Percentiles rank a stretch among this genome's conserved stretches.
phyloP scores from a whole-genome alignment of 805 yeast species.

The Ogataea neopini region DNA sequence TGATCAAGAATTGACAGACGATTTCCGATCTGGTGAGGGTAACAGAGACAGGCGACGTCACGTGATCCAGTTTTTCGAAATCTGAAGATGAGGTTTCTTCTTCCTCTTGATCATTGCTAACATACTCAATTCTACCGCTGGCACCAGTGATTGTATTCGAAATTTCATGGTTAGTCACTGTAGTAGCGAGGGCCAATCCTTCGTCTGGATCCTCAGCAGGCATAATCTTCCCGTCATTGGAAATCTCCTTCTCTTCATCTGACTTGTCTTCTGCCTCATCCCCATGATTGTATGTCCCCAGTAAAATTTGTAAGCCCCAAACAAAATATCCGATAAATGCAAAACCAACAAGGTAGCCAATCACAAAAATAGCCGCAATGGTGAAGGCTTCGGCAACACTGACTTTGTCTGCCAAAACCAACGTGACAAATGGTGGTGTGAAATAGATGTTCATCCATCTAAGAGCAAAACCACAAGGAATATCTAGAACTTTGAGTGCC shows the following conservation, averaged over 20 bases:
- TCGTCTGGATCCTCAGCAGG: conserved; percentile 29
- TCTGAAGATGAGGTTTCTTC: not conserved
- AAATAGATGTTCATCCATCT: conserved; percentile 80
- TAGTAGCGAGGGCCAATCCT: conserved; percentile 27
- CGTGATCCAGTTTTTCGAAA: not conserved
- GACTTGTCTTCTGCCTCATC: not conserved
- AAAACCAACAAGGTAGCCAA: conserved; percentile 60
- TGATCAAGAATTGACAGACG: conserved; percentile 17
- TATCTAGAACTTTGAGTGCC: conserved; percentile 42
- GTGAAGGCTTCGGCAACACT: conserved; percentile 67
- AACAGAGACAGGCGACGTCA: conserved; percentile 1
- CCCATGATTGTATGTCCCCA: conserved; percentile 25
- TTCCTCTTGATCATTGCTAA: not conserved
- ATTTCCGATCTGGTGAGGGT: not conserved
- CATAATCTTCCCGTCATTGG: too few relatives aligned
- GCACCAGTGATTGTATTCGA: not conserved
- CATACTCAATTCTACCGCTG: not conserved
- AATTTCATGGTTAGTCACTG: conserved; percentile 25
- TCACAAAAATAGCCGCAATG: conserved; percentile 69
- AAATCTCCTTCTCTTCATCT: conserved; percentile 21
- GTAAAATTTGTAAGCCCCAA: conserved; percentile 40
- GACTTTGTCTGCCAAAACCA: conserved; percentile 68
- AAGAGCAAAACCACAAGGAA: conserved; percentile 67
- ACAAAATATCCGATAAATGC: conserved; percentile 51
- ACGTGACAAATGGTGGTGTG: conserved; percentile 72